phyloP scores from a whole-genome alignment of 1,284 basidiomycete species.

The Ganoderma boninense region DNA sequence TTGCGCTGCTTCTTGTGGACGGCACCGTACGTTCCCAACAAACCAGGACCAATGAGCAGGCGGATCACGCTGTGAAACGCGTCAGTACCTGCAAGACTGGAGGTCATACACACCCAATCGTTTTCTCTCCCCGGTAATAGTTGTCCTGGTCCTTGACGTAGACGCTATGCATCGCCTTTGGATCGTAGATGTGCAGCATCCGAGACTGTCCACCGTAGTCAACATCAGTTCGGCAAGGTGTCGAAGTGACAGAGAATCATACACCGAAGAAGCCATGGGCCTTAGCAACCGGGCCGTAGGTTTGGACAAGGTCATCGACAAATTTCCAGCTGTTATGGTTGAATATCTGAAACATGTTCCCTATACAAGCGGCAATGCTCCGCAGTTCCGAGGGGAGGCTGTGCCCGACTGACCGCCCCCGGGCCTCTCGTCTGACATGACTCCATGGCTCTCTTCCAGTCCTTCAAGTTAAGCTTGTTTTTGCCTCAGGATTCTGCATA shows the following conservation, averaged over 20 bases:
- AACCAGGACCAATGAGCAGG: constrained; percentile 17
- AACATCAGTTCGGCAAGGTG: not conserved
- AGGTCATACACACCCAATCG: not conserved
- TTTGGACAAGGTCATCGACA: not conserved
- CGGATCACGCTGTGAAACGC: not conserved
- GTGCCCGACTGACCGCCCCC: no score
- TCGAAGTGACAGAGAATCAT: not conserved
- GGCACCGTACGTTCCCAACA: constrained; percentile 21
- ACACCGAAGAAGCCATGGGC: constrained; percentile 1
- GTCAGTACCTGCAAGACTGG: no score
- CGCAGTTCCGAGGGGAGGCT: no score
- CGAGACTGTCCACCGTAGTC: no score
- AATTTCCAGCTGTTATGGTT: constrained; percentile 9
- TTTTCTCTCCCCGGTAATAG: constrained; percentile 31
- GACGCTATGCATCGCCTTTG: constrained; percentile 39
- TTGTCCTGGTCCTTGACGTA: constrained; percentile 41
- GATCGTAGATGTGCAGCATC: constrained; percentile 35
- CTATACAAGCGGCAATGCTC: not conserved
- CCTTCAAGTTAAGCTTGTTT: no score
- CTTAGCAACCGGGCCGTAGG: constrained; percentile 5
- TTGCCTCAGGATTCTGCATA: no score
- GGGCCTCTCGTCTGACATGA: no score
- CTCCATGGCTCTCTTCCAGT: no score
- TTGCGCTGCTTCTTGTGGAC: constrained; percentile 35
- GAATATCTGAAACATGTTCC: constrained; percentile 7